Evolutionary conservation across 768 basidiomycete genomes (phyloP), one percentile per base, ranked within the genome.

Genomic region (Wakefieldia striispora): DNA sequence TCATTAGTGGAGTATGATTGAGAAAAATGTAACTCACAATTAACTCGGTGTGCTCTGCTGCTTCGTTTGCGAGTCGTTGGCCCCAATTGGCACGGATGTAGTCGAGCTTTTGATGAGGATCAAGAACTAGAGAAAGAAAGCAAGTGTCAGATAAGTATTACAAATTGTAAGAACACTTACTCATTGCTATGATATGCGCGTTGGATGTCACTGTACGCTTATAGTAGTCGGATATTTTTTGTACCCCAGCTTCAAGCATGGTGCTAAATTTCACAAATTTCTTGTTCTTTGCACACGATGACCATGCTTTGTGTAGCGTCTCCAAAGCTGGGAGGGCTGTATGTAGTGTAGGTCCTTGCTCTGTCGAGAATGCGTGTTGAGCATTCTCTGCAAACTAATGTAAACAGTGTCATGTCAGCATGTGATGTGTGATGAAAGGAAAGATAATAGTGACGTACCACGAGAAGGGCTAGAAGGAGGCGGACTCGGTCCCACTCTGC

Each of bases 381-480:
- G 46, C 40, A 35, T 45, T 51, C 14, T 51, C 16, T 4, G 43
- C 48, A 53, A 49, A 52, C 51, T 52, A 20, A 40, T 47, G 21
- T 34, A 17, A 34, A 41, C 13, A 4, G 10, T 2, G 3, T 23
- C 27, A 11, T n/a, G 13, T 43, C 16, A 43, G 29, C 8, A 14
- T 29, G 27, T 29, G 27, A 29, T 27, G 26, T 46, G 38, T 21
- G 20, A 47, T 6, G 8, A 41, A 33, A 39, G 17, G 3, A 40
- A 41, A 11, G 12, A 29, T 11, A 29, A 29, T 29, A 29, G 13
- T 33, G 8, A 44, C 6, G 2, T 35, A 45, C 24, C 17, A 39
- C 4, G 3, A 50, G 24, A 20, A 50, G 43, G 9, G 43, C 24
- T 20, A 50, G 31, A 31, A 50, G 43, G 5, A 35, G 39, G 2